phyloP scores from a whole-genome alignment of 106 monocot species.

The Acanthochlamys bracteata region DNA sequence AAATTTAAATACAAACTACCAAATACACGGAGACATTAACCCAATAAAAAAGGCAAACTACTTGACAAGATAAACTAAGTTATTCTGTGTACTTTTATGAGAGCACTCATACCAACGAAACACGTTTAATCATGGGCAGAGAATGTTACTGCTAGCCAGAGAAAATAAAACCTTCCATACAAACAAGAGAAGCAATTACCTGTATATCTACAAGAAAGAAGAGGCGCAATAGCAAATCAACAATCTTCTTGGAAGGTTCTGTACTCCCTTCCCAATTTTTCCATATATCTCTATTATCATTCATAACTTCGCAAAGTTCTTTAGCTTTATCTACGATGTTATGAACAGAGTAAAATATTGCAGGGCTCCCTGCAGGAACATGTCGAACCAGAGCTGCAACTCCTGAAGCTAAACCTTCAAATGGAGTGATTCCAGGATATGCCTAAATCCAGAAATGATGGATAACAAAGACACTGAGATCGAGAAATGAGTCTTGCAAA shows the following conservation, averaged over 20 bases:
- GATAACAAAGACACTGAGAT: too few species aligned
- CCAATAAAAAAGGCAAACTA: too few species aligned
- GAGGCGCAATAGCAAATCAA: constrained; percentile 75
- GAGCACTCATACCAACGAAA: too few species aligned
- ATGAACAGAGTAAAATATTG: constrained; percentile 69
- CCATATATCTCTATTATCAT: constrained; percentile 46
- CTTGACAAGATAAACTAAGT: too few species aligned
- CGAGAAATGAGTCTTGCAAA: not conserved
- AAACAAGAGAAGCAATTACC: constrained; percentile 40
- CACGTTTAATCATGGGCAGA: too few species aligned
- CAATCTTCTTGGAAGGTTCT: constrained; percentile 66
- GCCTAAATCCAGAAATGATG: constrained; percentile 23
- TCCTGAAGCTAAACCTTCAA: constrained; percentile 90
- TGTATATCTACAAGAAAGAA: constrained; percentile 90
- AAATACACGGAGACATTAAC: too few species aligned
- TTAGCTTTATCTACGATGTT: constrained; percentile 54
- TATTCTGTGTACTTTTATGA: too few species aligned
- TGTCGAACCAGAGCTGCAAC: constrained; percentile 71
- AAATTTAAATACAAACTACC: too few species aligned
- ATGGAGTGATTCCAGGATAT: constrained; percentile 71
- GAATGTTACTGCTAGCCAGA: too few species aligned
- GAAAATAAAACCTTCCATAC: too few species aligned
- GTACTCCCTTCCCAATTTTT: constrained; percentile 66
- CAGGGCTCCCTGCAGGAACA: constrained; percentile 92
- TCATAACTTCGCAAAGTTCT: constrained; percentile 35